phyloP scores from a whole-genome alignment of 129 eudicot species.

The Kitagawia praeruptora region DNA sequence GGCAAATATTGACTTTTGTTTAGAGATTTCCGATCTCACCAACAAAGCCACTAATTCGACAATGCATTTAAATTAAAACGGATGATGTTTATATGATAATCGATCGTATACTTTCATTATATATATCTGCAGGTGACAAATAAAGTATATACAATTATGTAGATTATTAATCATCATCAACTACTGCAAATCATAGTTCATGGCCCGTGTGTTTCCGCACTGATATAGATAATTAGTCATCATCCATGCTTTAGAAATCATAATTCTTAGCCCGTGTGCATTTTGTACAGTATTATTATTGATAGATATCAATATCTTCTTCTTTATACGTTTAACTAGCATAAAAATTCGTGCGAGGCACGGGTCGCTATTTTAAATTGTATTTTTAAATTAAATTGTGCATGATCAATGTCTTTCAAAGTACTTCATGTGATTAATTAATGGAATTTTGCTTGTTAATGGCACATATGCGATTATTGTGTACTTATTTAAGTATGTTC shows the following conservation, averaged over 20 bases:
- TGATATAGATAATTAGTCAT: not conserved
- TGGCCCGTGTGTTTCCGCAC: not conserved
- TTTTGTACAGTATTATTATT: too few relatives aligned
- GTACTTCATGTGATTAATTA: too few relatives aligned
- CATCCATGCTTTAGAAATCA: not conserved
- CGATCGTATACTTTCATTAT: not conserved
- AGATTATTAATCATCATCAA: not conserved
- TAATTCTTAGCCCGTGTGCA: not conserved
- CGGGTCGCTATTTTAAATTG: too few relatives aligned
- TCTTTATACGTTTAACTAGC: too few relatives aligned
- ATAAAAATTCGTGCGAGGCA: too few relatives aligned
- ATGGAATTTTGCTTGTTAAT: too few relatives aligned
- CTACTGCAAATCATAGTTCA: not conserved
- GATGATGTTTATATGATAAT: not conserved
- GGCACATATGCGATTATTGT: too few relatives aligned
- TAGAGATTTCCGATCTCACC: not conserved
- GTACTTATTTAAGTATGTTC: too few relatives aligned
- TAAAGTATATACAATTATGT: not conserved
- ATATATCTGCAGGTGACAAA: not conserved
- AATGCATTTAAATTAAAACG: not conserved
- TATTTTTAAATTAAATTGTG: too few relatives aligned
- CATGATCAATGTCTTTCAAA: too few relatives aligned
- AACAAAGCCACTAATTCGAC: not conserved
- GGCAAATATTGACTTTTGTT: conserved; percentile 7
- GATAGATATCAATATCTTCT: too few relatives aligned